A percentile compares a stretch with the other conserved stretches of the same genome.
Evolutionary conservation across 2,329 filamentous ascomycete species (phyloP).

Genomic region (Xenosphaeropsis pyriputrescens): DNA sequence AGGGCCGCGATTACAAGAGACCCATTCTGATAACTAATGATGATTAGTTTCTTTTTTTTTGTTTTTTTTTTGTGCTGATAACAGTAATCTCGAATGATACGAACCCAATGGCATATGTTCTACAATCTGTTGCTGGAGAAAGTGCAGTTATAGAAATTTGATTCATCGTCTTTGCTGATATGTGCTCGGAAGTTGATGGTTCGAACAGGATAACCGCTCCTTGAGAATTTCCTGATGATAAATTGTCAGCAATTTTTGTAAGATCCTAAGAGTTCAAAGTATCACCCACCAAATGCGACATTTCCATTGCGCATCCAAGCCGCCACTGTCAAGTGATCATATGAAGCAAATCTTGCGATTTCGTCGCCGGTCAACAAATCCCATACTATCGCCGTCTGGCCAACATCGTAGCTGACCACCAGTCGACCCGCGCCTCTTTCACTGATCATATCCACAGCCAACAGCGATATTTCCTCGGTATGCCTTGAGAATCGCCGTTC

Average conservation of each 20-base stretch:
- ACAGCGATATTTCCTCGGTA: constrained; percentile 65
- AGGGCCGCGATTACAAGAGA: constrained; percentile 82
- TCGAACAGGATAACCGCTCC: constrained; percentile 93
- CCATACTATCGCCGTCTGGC: constrained; percentile 92
- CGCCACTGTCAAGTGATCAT: constrained; percentile 71
- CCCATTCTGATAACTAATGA: constrained; percentile 74
- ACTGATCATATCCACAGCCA: constrained; percentile 84
- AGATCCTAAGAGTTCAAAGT: constrained; percentile 1
- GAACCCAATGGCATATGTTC: constrained; percentile 92
- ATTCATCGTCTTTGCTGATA: constrained; percentile 75
- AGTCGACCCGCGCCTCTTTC: constrained; percentile 72
- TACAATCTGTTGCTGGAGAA: constrained; percentile 77
- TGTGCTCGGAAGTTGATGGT: constrained; percentile 81
- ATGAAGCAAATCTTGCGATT: constrained; percentile 82
- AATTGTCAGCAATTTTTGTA: constrained; percentile 4
- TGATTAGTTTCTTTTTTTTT: no score
- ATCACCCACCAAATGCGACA: constrained; percentile 73
- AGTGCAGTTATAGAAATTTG: constrained; percentile 92
- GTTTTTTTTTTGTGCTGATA: background rate
- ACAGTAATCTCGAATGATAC: constrained; percentile 11
- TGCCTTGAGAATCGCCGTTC: constrained; percentile 79
- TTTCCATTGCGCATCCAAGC: constrained; percentile 97
- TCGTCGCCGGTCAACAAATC: constrained; percentile 86
- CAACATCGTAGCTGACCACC: constrained; percentile 84
- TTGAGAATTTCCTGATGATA: constrained; percentile 62